phyloP scores from a whole-genome alignment of 2,329 filamentous ascomycete genomes.

The Aspergillus alliaceus region DNA sequence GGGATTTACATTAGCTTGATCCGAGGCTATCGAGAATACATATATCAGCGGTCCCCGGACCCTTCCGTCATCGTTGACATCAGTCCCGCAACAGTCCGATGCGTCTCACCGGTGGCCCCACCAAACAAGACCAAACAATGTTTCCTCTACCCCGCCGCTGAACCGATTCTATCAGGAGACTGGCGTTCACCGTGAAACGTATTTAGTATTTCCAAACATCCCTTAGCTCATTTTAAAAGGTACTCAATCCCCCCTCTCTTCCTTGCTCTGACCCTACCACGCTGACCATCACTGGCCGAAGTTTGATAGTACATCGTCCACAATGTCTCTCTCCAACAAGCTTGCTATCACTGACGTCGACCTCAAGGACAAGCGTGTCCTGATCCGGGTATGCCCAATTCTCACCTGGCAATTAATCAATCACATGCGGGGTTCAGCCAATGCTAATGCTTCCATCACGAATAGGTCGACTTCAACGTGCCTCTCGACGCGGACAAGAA shows the following conservation, averaged over 20 bases:
- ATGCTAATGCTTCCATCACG: constrained; percentile 13
- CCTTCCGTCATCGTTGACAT: constrained; percentile 39
- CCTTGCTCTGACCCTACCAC: neutral
- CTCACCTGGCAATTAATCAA: no score
- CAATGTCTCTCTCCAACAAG: constrained; percentile 98
- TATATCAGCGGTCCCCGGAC: constrained; percentile 22
- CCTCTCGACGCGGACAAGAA: constrained; percentile 91
- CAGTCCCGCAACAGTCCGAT: constrained; percentile 45
- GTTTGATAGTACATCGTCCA: constrained; percentile 16
- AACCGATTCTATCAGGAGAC: constrained; percentile 13
- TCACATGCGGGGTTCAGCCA: neutral
- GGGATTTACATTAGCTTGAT: constrained; percentile 8
- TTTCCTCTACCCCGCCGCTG: constrained; percentile 22
- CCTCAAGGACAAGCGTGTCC: constrained; percentile 95
- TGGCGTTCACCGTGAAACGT: constrained; percentile 22
- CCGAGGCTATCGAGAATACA: constrained; percentile 25
- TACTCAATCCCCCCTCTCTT: constrained; percentile 13
- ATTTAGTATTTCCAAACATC: constrained; percentile 15
- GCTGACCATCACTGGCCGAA: constrained; percentile 5
- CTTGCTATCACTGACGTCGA: constrained; percentile 95
- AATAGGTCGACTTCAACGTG: constrained; percentile 98
- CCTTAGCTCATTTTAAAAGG: constrained; percentile 4
- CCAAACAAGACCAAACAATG: constrained; percentile 22
- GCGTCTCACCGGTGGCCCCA: constrained; percentile 30
- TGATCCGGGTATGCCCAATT: constrained; percentile 83